Evolutionary conservation across 2,329 filamentous ascomycete genomes (phyloP).

Genomic region (Ophiosphaerella herpotricha): DNA sequence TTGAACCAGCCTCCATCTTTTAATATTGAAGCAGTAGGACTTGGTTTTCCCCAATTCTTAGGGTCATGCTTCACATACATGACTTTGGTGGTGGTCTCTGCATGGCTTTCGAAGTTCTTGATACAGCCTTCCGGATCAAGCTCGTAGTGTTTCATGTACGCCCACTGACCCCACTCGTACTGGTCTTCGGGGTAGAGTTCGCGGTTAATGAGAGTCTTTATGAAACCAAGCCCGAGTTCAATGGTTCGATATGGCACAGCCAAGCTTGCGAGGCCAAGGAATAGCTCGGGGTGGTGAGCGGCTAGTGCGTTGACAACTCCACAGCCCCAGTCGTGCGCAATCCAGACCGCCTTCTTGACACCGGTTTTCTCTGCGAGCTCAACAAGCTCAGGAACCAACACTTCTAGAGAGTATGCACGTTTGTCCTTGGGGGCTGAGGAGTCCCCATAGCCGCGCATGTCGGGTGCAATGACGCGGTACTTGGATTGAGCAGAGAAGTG

Average conservation of each 20-base stretch:
- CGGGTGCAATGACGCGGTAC: slow-evolving; percentile 29
- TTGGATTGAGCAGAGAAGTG: slow-evolving; percentile 35
- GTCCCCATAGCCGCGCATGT: slow-evolving; percentile 46
- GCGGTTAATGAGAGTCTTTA: slow-evolving; percentile 47
- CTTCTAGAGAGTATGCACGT: slow-evolving; percentile 38
- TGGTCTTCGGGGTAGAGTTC: slow-evolving; percentile 53
- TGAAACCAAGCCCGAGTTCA: slow-evolving; percentile 48
- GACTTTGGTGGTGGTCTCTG: slow-evolving; percentile 29
- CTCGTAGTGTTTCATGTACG: slow-evolving; percentile 43
- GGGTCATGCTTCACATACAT: slow-evolving; percentile 31
- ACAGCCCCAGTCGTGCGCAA: slow-evolving; percentile 54
- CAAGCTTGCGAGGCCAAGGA: slow-evolving; percentile 32
- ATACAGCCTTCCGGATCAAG: slow-evolving; percentile 17
- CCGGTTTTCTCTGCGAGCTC: slow-evolving; percentile 48
- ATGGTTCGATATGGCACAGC: slow-evolving; percentile 50
- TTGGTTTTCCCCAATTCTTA: slow-evolving; percentile 28
- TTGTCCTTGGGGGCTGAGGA: slow-evolving; percentile 34
- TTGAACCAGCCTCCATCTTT: slow-evolving; percentile 41
- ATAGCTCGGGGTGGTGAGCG: slow-evolving; percentile 39
- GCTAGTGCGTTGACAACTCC: slow-evolving; percentile 38
- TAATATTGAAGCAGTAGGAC: slow-evolving; percentile 14
- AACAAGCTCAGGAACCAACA: slow-evolving; percentile 33
- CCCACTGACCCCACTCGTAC: slow-evolving; percentile 46
- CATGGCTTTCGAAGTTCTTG: slow-evolving; percentile 25
- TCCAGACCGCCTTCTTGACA: slow-evolving; percentile 52